Base-by-base conservation (phyloP, 306 rosid genomes). In the Gillenia trifoliata region DNA sequence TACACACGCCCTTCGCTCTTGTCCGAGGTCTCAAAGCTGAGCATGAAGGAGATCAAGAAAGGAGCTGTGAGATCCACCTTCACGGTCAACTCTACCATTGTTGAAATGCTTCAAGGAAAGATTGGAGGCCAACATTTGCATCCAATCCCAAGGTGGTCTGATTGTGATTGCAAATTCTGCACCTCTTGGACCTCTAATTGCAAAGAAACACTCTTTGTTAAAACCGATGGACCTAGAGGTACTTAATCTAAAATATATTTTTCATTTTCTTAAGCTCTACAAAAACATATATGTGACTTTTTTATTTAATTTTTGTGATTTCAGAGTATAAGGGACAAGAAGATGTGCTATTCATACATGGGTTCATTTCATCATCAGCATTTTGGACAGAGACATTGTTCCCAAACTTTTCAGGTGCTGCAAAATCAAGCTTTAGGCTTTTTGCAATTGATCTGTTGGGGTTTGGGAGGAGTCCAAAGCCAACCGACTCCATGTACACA, bases 361-460 rank as follows among this genome's bases (percentile, higher is more conserved):
- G 99, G 1, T 95, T 95, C 68, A 92, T 95, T 11, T 95, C 99
- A 7, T 92, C 99, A 0, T 95, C 99, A 1, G 70, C 79, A 1
- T 95, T 92, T n/a, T 95, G 98, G 98, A 90, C 97, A 1, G 98
- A 95, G 31, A 95, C 99, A 8, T 17, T 95, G 52, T 95, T 95
- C 66, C 98, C 99, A 0, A 90, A 92, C 68, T 83, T 95, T 56
- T 92, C 99, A 0, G 64, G 50, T 0, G 79, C 60, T 0, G 86
- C 88, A 0, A 87, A 75, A 72, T 90, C 91, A 0, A 77, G 71
- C 11, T 95, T 83, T 41, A 63, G 99, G 16, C 54, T 95, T n/a
- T 89, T 95, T 3, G 99, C 99, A 0, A 84, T 95, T 25, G 99
- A 95, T 84, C 81, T 95, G 10, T 89, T 95, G 6, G 99, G 99